These are phyloP conservation scores for Spinellus fusiger DNA, from an alignment of 192 early-diverging fungal species.

Conservation along the genomic window DNA sequence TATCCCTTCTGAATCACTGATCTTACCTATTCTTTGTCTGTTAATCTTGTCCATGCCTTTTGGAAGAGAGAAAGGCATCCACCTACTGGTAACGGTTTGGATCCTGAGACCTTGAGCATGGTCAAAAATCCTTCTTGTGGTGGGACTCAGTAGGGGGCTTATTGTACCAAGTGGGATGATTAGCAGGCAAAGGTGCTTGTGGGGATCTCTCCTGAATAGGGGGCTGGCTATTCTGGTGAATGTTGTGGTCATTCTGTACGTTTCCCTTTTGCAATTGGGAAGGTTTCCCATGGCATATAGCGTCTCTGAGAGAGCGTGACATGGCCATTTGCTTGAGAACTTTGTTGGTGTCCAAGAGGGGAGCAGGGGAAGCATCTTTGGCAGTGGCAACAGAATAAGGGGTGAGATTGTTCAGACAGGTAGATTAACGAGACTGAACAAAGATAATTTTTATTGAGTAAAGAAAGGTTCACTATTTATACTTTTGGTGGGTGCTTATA, in stretches of 20 bases:
- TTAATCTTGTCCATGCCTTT: background rate
- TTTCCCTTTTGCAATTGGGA: background rate
- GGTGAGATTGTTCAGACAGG: too few species aligned
- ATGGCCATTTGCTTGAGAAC: background rate
- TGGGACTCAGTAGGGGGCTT: background rate
- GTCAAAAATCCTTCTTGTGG: background rate
- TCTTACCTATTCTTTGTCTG: conserved; percentile 7
- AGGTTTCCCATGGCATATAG: background rate
- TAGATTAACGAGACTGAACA: too few species aligned
- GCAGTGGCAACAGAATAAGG: too few species aligned
- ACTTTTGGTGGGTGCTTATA: too few species aligned
- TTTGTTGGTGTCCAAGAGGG: background rate
- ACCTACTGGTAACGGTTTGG: background rate
- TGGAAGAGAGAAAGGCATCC: conserved; percentile 7
- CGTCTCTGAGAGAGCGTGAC: background rate
- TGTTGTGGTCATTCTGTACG: background rate
- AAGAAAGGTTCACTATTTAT: too few species aligned
- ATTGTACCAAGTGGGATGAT: background rate
- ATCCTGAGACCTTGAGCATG: background rate
- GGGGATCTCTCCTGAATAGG: background rate
- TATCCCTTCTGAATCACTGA: background rate
- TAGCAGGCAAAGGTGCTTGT: background rate
- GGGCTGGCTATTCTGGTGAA: background rate
- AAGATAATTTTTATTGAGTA: too few species aligned
- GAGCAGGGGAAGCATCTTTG: background rate